Conservation (phyloP, 306 rosid species). For the Senna siamea region DNA sequence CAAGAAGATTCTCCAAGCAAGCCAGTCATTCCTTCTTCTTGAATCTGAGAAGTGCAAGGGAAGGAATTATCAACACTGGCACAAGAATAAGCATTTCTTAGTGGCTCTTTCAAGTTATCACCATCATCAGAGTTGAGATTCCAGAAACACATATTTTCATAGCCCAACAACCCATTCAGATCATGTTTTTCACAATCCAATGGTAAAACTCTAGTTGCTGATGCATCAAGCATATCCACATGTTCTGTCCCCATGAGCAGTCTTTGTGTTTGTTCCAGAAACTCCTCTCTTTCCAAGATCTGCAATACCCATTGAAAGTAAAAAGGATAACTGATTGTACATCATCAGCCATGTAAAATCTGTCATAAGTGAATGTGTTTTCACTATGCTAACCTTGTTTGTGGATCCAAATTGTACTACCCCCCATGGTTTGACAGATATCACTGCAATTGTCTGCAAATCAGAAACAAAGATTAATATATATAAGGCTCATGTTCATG, state of each 20-base stretch:
- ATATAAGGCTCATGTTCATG: conserved; percentile 8
- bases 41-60: conserved; percentile 30
- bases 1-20: conserved; percentile 35
- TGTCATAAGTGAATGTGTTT: neutral
- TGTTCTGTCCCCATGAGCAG: conserved; percentile 42
- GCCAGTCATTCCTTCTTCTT: conserved; percentile 29
- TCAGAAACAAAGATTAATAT: conserved; percentile 40
- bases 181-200: conserved; percentile 49
- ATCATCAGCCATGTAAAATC: neutral
- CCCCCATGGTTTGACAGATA: conserved; percentile 66
- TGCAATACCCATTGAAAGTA: conserved; percentile 43
- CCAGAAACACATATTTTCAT: conserved; percentile 49
- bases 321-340: too few relatives aligned
- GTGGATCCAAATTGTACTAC: conserved; percentile 80
- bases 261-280: conserved; percentile 61
- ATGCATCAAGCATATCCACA: conserved; percentile 24
- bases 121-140: conserved; percentile 34
- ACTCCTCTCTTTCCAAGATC: conserved; percentile 57
- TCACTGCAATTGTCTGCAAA: conserved; percentile 71
- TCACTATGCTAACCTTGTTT: conserved; percentile 56
- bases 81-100: conserved; percentile 41
- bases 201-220: conserved; percentile 37
- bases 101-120: conserved; percentile 34
- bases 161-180: conserved; percentile 53
- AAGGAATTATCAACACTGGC: conserved; percentile 29